These are phyloP conservation scores for Hanseniaspora meyeri DNA, from an alignment of 805 yeast species.

Conservation along the genomic window DNA sequence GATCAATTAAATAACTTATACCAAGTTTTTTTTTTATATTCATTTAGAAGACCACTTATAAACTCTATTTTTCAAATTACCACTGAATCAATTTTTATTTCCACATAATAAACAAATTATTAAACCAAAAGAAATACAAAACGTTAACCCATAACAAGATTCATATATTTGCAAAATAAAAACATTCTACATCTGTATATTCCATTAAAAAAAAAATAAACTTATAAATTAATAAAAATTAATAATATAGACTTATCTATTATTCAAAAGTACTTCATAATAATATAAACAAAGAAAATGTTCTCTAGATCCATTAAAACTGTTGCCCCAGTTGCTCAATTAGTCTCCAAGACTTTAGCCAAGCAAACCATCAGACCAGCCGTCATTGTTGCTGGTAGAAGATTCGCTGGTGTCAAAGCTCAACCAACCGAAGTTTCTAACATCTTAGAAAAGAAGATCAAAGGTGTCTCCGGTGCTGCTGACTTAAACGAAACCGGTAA, in stretches of 20 bases:
- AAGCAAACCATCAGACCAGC: constrained; percentile 55
- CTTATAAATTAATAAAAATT: background rate
- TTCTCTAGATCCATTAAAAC: constrained; percentile 81
- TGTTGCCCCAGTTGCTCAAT: constrained; percentile 47
- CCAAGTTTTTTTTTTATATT: background rate
- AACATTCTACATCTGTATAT: too few relatives aligned
- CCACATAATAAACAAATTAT: too few relatives aligned
- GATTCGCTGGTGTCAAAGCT: constrained; percentile 89
- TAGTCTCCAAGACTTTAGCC: constrained; percentile 32
- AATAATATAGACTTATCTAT: background rate
- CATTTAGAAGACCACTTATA: background rate
- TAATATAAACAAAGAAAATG: constrained; percentile 33
- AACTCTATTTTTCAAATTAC: background rate
- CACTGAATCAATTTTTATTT: background rate
- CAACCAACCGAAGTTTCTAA: constrained; percentile 99
- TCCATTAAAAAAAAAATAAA: too few relatives aligned
- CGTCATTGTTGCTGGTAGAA: constrained; percentile 52
- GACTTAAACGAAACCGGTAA: constrained; percentile 98
- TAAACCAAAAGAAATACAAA: background rate
- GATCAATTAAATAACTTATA: background rate
- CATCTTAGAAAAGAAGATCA: constrained; percentile 96
- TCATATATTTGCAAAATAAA: too few relatives aligned
- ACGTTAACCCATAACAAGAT: background rate
- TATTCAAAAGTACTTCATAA: background rate
- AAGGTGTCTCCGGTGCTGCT: constrained; percentile 97